Evolutionary conservation across 768 basidiomycete species (phyloP).

Genomic region (Rhodotorula kratochvilovae): DNA sequence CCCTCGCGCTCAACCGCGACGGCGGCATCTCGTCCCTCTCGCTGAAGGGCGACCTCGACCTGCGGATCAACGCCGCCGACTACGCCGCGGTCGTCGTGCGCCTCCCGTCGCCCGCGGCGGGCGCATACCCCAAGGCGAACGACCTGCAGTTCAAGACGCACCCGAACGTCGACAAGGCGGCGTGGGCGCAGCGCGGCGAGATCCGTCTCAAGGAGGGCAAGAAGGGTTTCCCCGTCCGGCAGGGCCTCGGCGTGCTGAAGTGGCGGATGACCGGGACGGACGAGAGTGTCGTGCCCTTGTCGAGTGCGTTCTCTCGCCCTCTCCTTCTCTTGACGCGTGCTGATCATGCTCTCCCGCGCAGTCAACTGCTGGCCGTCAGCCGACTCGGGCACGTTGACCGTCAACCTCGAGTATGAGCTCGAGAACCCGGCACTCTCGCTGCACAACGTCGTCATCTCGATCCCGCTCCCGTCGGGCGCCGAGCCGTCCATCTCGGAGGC

Average conservation of each 20-base stretch:
- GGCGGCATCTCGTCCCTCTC: constrained; percentile 87
- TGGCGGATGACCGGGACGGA: constrained; percentile 90
- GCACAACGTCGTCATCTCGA: constrained; percentile 79
- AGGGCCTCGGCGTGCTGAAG: constrained; percentile 75
- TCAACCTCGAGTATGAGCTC: constrained; percentile 95
- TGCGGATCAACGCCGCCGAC: constrained; percentile 73
- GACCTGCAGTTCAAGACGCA: constrained; percentile 94
- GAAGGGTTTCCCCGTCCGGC: constrained; percentile 78
- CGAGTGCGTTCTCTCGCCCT: constrained; percentile 59
- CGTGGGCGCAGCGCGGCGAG: constrained; percentile 60
- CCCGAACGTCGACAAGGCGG: constrained; percentile 85
- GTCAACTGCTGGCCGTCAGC: constrained; percentile 98
- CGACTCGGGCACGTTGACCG: constrained; percentile 85
- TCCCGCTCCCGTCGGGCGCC: constrained; percentile 81
- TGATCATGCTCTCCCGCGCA: constrained; percentile 44
- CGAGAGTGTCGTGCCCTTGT: constrained; percentile 83
- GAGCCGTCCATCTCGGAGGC: constrained; percentile 69
- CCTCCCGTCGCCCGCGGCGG: constrained; percentile 56
- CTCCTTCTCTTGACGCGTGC: background rate
- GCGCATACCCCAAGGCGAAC: constrained; percentile 56
- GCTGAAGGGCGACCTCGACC: constrained; percentile 89
- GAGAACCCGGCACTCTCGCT: constrained; percentile 75
- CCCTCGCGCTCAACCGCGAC: constrained; percentile 75
- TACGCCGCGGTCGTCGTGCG: constrained; percentile 66
- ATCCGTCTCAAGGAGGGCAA: constrained; percentile 79